Evolutionary conservation across 306 rosid species (phyloP).

Genomic region (Vicia villosa): DNA sequence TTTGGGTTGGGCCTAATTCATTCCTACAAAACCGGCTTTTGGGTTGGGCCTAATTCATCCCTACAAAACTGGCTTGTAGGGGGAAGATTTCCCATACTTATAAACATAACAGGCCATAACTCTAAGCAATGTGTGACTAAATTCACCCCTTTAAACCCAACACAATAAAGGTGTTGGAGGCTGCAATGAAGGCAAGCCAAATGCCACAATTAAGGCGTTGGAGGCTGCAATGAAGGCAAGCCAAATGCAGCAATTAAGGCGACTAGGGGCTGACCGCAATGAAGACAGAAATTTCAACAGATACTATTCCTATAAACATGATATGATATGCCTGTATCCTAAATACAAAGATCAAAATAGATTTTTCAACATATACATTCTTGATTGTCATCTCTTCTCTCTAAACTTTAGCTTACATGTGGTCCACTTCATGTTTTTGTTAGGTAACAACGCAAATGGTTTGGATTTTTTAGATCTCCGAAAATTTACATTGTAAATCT

Average conservation of each 20-base stretch:
- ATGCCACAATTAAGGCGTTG: background rate
- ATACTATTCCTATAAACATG: background rate
- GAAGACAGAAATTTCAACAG: background rate
- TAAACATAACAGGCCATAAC: background rate
- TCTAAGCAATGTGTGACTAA: background rate
- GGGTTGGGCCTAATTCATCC: background rate
- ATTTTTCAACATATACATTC: constrained; percentile 5
- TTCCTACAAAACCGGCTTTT: background rate
- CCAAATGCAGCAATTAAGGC: background rate
- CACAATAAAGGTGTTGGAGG: background rate
- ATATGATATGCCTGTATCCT: background rate
- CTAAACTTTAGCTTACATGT: constrained; percentile 11
- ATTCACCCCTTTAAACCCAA: background rate
- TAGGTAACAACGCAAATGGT: background rate
- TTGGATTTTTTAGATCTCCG: background rate
- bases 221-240: background rate
- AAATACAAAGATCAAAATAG: background rate
- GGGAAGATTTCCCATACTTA: background rate
- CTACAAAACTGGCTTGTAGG: background rate
- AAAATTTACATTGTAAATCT: background rate
- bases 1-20: background rate
- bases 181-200: background rate
- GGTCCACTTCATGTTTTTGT: constrained; percentile 10
- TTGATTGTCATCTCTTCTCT: constrained; percentile 16
- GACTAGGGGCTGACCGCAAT: background rate